Conservation (phyloP, 352 stramenopile species). For the Phytopythium kandeliae region DNA sequence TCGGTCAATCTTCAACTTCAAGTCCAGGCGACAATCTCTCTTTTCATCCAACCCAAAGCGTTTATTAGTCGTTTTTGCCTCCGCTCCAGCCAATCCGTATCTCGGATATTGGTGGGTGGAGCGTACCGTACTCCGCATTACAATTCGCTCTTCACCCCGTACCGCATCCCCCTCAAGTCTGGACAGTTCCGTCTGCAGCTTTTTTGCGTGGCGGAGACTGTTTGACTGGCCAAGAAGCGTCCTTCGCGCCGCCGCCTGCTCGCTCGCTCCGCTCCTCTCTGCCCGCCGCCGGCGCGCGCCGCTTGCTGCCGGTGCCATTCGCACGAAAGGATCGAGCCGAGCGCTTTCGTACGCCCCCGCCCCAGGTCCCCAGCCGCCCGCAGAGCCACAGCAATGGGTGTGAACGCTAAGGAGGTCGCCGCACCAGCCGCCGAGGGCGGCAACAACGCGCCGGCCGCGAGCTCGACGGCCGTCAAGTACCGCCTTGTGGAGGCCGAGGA, state of each 20-base stretch:
- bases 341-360: neutral
- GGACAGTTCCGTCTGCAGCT: neutral
- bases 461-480: slow-evolving; percentile 56
- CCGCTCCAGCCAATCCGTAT: neutral
- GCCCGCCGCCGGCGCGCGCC: slow-evolving; percentile 27
- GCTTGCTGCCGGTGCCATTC: slow-evolving; percentile 24
- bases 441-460: neutral
- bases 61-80: neutral
- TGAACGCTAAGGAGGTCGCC: slow-evolving; percentile 3
- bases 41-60: neutral
- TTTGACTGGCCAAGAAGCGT: slow-evolving; percentile 7
- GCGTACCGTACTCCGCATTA: neutral
- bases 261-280: neutral
- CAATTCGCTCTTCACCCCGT: neutral
- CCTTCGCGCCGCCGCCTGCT: neutral
- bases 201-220: neutral
- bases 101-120: neutral
- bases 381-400: slow-evolving; percentile 3
- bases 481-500: slow-evolving; percentile 79
- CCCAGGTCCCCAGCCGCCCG: neutral
- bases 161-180: neutral
- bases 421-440: neutral
- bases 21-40: too few species aligned
- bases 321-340: slow-evolving; percentile 2
- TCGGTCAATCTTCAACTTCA: too few species aligned